Evolutionary conservation across 164 flowering plant species (phyloP).

Genomic region (Magnolia officinalis): DNA sequence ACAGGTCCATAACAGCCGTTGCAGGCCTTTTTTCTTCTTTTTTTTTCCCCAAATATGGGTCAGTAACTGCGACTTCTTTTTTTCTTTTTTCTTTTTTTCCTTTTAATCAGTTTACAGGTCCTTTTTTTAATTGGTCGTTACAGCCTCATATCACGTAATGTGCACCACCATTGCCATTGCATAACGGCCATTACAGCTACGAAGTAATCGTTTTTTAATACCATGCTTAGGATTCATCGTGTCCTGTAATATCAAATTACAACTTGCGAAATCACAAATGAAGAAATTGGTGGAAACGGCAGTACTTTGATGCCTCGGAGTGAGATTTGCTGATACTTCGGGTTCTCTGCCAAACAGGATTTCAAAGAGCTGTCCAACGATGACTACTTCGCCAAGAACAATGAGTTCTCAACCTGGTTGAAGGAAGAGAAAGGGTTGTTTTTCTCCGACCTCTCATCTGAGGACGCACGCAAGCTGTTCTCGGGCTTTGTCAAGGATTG

Average conservation of each 20-base stretch:
- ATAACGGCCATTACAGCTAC: too few relatives aligned
- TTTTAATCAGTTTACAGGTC: too few relatives aligned
- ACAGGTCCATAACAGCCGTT: too few relatives aligned
- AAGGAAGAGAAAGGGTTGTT: slow-evolving; percentile 63
- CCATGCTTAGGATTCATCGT: too few relatives aligned
- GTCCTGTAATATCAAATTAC: background rate
- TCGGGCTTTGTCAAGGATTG: slow-evolving; percentile 58
- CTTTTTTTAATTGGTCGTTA: too few relatives aligned
- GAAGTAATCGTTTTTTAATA: too few relatives aligned
- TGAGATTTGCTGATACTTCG: background rate
- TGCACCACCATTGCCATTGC: too few relatives aligned
- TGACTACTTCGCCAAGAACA: slow-evolving; percentile 81
- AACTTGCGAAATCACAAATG: background rate
- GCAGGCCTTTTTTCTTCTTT: too few relatives aligned
- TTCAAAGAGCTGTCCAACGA: slow-evolving; percentile 61
- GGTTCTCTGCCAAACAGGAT: slow-evolving; percentile 2
- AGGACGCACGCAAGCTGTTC: slow-evolving; percentile 59
- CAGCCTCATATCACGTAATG: too few relatives aligned
- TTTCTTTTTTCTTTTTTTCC: too few relatives aligned
- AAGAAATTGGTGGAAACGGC: background rate
- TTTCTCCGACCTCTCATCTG: slow-evolving; percentile 80
- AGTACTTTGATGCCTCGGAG: background rate
- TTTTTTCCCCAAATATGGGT: too few relatives aligned
- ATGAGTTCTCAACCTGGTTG: slow-evolving; percentile 87
- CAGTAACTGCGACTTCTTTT: too few relatives aligned